Evolutionary conservation across 805 yeast species (phyloP).

Genomic region (Suhomyces xylopsoci): DNA sequence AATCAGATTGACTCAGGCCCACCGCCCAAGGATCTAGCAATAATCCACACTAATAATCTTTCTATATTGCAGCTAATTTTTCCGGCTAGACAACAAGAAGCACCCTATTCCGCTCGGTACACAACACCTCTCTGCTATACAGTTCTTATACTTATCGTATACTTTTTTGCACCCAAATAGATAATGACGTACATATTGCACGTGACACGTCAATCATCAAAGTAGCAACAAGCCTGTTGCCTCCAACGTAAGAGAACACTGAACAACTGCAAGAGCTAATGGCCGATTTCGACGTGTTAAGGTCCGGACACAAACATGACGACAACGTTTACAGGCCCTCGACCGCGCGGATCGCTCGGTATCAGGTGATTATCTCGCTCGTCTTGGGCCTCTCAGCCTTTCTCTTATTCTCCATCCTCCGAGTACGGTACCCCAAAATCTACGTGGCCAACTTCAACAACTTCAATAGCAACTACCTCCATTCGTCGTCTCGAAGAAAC

Average conservation of each 20-base stretch:
- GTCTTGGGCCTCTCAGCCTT: constrained; percentile 69
- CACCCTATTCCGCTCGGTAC: too few relatives aligned
- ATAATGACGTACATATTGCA: background rate
- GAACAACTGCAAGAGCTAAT: background rate
- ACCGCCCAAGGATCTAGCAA: too few relatives aligned
- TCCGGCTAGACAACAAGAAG: too few relatives aligned
- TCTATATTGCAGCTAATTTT: too few relatives aligned
- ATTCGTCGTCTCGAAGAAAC: constrained; percentile 43
- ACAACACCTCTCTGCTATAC: too few relatives aligned
- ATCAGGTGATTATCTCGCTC: constrained; percentile 72
- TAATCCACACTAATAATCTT: too few relatives aligned
- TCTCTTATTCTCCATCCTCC: constrained; percentile 61
- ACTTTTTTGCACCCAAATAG: background rate
- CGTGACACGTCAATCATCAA: background rate
- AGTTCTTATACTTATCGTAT: background rate
- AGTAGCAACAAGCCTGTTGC: background rate
- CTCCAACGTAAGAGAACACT: background rate
- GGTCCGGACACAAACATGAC: background rate
- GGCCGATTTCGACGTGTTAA: background rate
- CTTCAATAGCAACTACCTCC: constrained; percentile 38
- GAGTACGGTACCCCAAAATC: constrained; percentile 74
- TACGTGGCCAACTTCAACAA: constrained; percentile 76
- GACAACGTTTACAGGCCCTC: constrained; percentile 7
- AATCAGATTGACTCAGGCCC: too few relatives aligned
- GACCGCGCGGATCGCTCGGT: constrained; percentile 58